phyloP scores from a whole-genome alignment of 495 filamentous ascomycete genomes.

The Clohesyomyces aquaticus region DNA sequence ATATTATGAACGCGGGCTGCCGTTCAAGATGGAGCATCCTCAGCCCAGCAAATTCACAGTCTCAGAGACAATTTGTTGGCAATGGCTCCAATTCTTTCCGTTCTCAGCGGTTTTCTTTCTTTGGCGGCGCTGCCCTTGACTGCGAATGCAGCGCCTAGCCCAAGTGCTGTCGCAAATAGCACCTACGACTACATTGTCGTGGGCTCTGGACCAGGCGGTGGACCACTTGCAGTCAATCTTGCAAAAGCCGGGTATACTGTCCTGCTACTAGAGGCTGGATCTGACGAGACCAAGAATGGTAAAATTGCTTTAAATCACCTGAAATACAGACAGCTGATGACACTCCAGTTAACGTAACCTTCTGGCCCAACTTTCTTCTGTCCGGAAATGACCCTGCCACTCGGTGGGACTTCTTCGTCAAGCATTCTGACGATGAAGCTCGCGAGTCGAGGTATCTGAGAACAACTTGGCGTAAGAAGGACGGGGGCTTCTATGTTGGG shows the following conservation, averaged over 20 bases:
- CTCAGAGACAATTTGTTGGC: constrained; percentile 5
- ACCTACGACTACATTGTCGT: constrained; percentile 43
- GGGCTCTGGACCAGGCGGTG: constrained; percentile 38
- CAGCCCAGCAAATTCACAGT: background rate
- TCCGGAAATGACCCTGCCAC: constrained; percentile 34
- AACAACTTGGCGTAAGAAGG: constrained; percentile 32
- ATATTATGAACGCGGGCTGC: background rate
- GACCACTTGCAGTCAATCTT: constrained; percentile 39
- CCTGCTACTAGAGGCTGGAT: constrained; percentile 39
- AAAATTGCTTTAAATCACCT: constrained; percentile 32
- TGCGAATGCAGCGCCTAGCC: background rate
- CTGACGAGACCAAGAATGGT: constrained; percentile 36
- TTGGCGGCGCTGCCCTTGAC: constrained; percentile 9
- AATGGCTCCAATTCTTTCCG: constrained; percentile 24
- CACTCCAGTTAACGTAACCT: too few species aligned
- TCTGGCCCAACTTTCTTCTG: constrained; percentile 19
- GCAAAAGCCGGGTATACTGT: constrained; percentile 33
- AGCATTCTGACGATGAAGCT: constrained; percentile 34
- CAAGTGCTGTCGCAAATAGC: constrained; percentile 17
- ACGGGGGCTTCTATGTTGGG: constrained; percentile 39
- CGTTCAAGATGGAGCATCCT: background rate
- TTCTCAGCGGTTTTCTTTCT: constrained; percentile 1
- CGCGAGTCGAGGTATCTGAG: constrained; percentile 31
- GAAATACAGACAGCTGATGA: too few species aligned
- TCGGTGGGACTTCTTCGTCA: constrained; percentile 42